Evolutionary conservation across 148 eudicot species (phyloP).

Genomic region (Selenicereus undatus): DNA sequence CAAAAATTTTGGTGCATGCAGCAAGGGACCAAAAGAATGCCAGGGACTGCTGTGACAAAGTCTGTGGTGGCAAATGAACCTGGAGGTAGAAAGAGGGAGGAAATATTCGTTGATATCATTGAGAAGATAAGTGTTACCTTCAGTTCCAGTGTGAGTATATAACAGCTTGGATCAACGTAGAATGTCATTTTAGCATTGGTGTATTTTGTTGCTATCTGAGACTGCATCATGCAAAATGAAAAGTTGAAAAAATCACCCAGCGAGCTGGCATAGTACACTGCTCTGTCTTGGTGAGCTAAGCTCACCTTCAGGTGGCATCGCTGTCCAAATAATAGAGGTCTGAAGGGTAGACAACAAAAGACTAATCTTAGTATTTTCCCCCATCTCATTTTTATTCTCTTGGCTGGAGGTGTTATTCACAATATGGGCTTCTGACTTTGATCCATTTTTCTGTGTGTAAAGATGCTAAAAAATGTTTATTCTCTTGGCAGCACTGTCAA

Average conservation of each 20-base stretch:
- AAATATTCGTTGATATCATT: conserved; percentile 93
- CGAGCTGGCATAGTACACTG: not conserved
- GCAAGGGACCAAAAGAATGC: conserved; percentile 97
- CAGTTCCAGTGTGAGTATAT: conserved; percentile 82
- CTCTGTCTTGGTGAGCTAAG: not conserved
- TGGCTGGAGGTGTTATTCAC: not conserved
- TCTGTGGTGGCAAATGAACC: conserved; percentile 97
- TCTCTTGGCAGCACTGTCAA: not conserved
- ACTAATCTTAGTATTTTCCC: not conserved
- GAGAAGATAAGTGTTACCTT: conserved; percentile 97
- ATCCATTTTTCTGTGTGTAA: not conserved
- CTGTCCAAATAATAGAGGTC: not conserved
- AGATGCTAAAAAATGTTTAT: not conserved
- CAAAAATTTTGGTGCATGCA: conserved; percentile 36
- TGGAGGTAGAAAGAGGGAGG: conserved; percentile 93
- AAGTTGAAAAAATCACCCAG: not conserved
- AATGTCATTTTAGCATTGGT: conserved; percentile 4
- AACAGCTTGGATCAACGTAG: conserved; percentile 5
- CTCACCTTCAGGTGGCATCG: not conserved
- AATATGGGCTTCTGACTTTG: not conserved
- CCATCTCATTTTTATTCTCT: not conserved
- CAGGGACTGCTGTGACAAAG: conserved; percentile 95
- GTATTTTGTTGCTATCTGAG: not conserved
- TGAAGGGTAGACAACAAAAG: not conserved
- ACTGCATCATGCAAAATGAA: not conserved